Base-by-base conservation (phyloP, 768 basidiomycete genomes). In the Agrocybe chaxingu region DNA sequence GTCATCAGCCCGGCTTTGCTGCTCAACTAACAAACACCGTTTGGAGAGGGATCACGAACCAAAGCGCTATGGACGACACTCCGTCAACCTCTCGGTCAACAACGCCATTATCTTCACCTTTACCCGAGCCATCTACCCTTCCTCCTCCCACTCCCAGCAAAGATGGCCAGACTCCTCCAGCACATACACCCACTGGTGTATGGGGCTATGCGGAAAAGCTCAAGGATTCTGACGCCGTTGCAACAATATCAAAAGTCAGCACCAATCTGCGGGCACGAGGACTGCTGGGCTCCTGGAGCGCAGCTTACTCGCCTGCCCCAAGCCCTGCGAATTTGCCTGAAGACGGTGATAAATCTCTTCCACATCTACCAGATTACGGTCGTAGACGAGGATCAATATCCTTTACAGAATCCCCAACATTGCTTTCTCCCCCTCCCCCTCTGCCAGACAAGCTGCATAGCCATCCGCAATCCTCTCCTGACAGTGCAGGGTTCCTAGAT, bases 41-140 rank as follows among this genome's bases (percentile, higher is more conserved):
- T 16, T 89, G 87, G 87, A 76, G 78, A 61, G 88, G 87, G 3
- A 81, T 89, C 56, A 87, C 85, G 3, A 89, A 88, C 57, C 83
- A 85, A 62, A 78, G 76, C 51, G 79, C 85, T 2, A 85, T 86
- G 85, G 85, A 85, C 7, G 58, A 62, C 50, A n/a, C 68, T 8
- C 77, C 83, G 12, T 65, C 71, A n/a, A 67, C 75, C 37, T 68
- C 74, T 3, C 39, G 62, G 6, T 65, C 66, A n/a, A 67, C 74
- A 9, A 49, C 60, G 4, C 66, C 68, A 11, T 68, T 74, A 8
- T 60, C 64, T 40, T 61, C 64, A 18, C 39, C 35, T 6, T 41
- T 47, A 9, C 13, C 36, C 11, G 2, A 34, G 7, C 65, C 32
- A 37, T 29, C 7, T 16, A 29, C 18, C 35, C 7, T 29, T 31